Conservation (phyloP, 257 asterid genomes). For the Solanum bulbocastanum region DNA sequence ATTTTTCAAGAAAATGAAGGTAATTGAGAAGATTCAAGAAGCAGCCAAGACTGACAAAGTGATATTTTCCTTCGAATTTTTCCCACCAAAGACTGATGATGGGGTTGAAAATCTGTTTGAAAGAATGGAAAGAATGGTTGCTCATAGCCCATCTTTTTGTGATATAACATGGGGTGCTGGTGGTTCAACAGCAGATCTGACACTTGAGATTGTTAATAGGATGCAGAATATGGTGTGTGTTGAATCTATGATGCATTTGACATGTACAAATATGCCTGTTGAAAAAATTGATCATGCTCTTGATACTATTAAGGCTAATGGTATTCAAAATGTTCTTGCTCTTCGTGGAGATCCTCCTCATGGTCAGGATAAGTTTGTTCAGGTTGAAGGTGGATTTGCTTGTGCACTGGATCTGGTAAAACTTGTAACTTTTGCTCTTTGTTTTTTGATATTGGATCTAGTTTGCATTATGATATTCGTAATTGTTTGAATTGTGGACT, state of each 20-base stretch:
- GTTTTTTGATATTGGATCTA: neutral
- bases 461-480: neutral
- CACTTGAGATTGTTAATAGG: conserved; percentile 86
- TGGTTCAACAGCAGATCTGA: conserved; percentile 97
- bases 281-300: conserved; percentile 95
- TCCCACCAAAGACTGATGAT: conserved; percentile 97
- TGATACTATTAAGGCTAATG: conserved; percentile 55
- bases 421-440: neutral
- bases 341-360: conserved; percentile 98
- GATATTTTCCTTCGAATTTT: conserved; percentile 88
- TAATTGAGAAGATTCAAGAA: conserved; percentile 76
- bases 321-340: conserved; percentile 93
- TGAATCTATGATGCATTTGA: conserved; percentile 98
- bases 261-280: conserved; percentile 96
- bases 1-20: conserved; percentile 52
- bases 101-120: conserved; percentile 95
- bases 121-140: conserved; percentile 96
- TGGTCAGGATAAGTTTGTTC: conserved; percentile 97
- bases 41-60: conserved; percentile 32
- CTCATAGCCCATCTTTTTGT: conserved; percentile 73
- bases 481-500: neutral
- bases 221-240: conserved; percentile 99
- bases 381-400: conserved; percentile 94
- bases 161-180: conserved; percentile 99
- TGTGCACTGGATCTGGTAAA: conserved; percentile 92